phyloP scores from a whole-genome alignment of 208 protist genomes.

The Leishmania arabica region DNA sequence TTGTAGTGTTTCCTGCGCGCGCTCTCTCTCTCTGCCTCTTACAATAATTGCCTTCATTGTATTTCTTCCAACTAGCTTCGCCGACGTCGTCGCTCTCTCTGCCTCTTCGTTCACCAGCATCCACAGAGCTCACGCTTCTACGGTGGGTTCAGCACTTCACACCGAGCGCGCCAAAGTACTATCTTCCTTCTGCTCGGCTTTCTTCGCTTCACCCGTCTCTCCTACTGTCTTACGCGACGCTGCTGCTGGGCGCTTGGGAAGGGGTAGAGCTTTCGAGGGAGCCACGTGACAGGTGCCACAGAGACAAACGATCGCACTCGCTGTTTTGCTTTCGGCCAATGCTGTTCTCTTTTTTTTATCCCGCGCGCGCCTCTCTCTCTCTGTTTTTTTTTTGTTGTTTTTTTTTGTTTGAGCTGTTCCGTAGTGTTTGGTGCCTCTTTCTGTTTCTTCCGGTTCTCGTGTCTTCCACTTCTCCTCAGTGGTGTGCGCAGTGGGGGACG shows the following conservation, averaged over 20 bases:
- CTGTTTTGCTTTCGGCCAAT: neutral
- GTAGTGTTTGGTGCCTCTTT: neutral
- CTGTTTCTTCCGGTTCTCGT: neutral
- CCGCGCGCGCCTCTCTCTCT: neutral
- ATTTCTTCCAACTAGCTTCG: neutral
- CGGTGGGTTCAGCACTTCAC: neutral
- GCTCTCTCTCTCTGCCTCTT: neutral
- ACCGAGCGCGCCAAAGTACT: neutral
- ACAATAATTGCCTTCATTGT: neutral
- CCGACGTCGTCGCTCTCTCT: neutral
- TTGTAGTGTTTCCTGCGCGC: neutral
- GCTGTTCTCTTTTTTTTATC: neutral
- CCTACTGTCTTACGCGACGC: neutral
- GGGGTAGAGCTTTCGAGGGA: neutral
- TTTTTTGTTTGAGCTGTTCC: neutral
- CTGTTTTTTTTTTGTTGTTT: neutral
- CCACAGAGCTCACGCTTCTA: neutral
- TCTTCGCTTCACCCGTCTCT: neutral
- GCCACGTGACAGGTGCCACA: neutral
- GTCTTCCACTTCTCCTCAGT: neutral
- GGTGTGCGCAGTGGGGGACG: neutral
- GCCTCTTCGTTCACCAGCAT: neutral
- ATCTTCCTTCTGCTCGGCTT: neutral
- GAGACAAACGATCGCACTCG: neutral
- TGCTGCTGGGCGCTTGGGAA: neutral